Evolutionary conservation across 345 rosid genomes (phyloP), one percentile per base, ranked within the genome.

Genomic region (Isatis tinctoria): DNA sequence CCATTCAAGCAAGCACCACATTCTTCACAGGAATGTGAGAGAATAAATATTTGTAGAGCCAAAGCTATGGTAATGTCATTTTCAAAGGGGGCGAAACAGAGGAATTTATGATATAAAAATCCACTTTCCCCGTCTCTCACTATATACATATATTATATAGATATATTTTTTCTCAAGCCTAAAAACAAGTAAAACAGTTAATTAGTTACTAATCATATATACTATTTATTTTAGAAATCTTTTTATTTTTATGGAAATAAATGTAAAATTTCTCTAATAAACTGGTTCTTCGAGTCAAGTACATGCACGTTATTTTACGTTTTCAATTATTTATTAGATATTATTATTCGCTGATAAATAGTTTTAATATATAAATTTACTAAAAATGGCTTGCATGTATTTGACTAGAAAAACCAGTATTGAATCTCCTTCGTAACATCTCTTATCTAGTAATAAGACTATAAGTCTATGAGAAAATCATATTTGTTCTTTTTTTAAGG

Each of bases 11-110:
- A n/a, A n/a, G n/a, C n/a, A n/a, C n/a, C n/a, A n/a, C n/a, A n/a
- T n/a, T n/a, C n/a, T n/a, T n/a, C n/a, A n/a, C n/a, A n/a, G n/a
- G n/a, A n/a, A n/a, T n/a, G n/a, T n/a, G n/a, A n/a, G n/a, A n/a
- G n/a, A n/a, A n/a, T n/a, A n/a, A n/a, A n/a, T n/a, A n/a, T n/a
- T n/a, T n/a, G n/a, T n/a, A n/a, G n/a, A n/a, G n/a, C n/a, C n/a
- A 62, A 69, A 70, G 71, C 36, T 41, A 60, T 76, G 69, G 75
- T 70, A 44, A 69, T 69, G 80, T 76, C 80, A 63, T 70, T 76
- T 53, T 76, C 75, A 54, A 43, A 60, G 80, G 53, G 70, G 45
- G 69, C 24, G 37, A 68, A 35, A 63, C 75, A 76, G 71, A 66
- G 76, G 65, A 71, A 65, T 72, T 13, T 37, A 65, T 41, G 18